Evolutionary conservation across 345 rosid species (phyloP).

Genomic region (Gynandropsis gynandra): DNA sequence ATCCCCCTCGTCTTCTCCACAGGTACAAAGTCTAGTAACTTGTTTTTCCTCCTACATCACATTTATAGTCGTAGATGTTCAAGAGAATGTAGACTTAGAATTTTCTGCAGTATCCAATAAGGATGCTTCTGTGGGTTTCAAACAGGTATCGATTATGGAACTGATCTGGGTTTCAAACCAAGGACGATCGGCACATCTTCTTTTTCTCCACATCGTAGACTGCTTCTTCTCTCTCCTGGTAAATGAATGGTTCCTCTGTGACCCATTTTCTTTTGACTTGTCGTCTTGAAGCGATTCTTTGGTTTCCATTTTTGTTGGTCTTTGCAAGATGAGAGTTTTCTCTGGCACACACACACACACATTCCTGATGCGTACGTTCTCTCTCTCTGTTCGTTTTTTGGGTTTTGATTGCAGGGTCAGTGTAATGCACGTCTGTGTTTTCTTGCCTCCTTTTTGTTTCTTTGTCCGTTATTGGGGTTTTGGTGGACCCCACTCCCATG

Average conservation of each 20-base stretch:
- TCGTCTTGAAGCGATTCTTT: neutral
- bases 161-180: slow-evolving; percentile 1
- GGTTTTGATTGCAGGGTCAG: slow-evolving; percentile 29
- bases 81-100: neutral
- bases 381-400: slow-evolving; percentile 16
- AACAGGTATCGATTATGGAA: slow-evolving; percentile 18
- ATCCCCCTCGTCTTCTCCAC: too few relatives aligned
- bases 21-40: too few relatives aligned
- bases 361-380: slow-evolving; percentile 28
- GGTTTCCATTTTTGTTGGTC: slow-evolving; percentile 18
- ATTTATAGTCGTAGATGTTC: too few relatives aligned
- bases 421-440: slow-evolving; percentile 34
- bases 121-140: neutral
- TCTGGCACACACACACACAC: slow-evolving; percentile 9
- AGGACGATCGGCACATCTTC: neutral
- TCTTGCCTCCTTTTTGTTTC: slow-evolving; percentile 27
- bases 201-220: slow-evolving; percentile 42
- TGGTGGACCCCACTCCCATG: slow-evolving; percentile 17
- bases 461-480: slow-evolving; percentile 21
- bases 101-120: neutral
- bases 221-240: slow-evolving; percentile 38
- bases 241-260: slow-evolving; percentile 15
- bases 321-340: slow-evolving; percentile 17
- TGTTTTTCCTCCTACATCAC: too few relatives aligned
- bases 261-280: slow-evolving; percentile 5